phyloP scores from a whole-genome alignment of 1,139 yeast species.

The Meyerozyma sp. region DNA sequence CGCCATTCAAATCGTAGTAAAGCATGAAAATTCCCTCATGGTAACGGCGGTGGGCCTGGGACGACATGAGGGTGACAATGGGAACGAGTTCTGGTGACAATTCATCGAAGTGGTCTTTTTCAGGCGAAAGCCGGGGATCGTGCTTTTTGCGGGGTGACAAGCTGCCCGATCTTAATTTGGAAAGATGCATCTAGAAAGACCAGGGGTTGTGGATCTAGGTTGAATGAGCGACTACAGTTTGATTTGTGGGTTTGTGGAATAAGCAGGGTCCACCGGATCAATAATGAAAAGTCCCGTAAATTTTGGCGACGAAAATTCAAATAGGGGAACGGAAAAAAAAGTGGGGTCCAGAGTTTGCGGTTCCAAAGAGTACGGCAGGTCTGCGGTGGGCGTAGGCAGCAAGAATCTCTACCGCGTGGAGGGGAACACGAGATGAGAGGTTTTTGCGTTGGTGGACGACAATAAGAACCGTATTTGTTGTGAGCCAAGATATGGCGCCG shows the following conservation, averaged over 20 bases:
- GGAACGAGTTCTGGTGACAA: slow-evolving; percentile 70
- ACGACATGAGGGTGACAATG: slow-evolving; percentile 64
- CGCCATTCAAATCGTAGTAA: slow-evolving; percentile 67
- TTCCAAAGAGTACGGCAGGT: background rate
- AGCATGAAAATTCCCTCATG: slow-evolving; percentile 72
- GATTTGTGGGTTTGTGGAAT: background rate
- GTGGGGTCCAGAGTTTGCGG: no score
- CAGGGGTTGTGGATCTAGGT: background rate
- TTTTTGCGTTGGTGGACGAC: background rate
- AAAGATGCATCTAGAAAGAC: background rate
- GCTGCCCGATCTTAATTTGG: background rate
- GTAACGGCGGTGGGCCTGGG: slow-evolving; percentile 70
- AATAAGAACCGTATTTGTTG: background rate
- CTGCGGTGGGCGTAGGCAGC: background rate
- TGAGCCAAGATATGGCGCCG: background rate
- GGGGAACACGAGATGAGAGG: background rate
- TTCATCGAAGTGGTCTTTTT: slow-evolving; percentile 15
- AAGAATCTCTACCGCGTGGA: background rate
- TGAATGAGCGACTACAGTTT: background rate
- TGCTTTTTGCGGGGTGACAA: background rate
- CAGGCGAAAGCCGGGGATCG: background rate
- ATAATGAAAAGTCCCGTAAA: background rate
- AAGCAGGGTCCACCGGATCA: background rate
- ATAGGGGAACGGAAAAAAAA: no score
- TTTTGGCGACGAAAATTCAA: no score